Base-by-base conservation (phyloP, 2,329 filamentous ascomycete species). In the Elsinoe arachidis region DNA sequence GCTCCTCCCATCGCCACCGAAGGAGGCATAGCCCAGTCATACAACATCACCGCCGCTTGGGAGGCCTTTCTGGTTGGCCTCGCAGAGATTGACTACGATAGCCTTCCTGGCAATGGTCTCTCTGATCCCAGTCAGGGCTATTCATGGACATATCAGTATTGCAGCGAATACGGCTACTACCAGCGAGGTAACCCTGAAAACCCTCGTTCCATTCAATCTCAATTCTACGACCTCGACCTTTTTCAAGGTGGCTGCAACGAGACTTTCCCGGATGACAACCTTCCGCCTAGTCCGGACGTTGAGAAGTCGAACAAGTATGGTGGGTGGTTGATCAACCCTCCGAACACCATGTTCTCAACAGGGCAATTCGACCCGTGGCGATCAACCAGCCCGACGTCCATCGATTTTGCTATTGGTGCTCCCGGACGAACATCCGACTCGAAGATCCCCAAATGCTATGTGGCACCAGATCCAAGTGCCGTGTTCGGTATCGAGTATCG, bases 291-390 rank as follows among this genome's bases (percentile, higher is more conserved):
- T 26, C 57, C 57, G 4, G 57, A 63, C 26, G 55, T 60, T 12
- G 37, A 26, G n/a, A 47, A 55, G 23, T 46, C 55, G 19, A 59
- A 61, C 41, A 59, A 59, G 47, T 62, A 64, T 46, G 60, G 61
- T 17, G 62, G 61, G 15, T 62, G 62, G 62, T 41, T 62, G 41
- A 61, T 58, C 17, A 63, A 62, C 46, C 59, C 60, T 7, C 58
- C 60, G 23, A 62, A 63, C 41, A 58, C 58, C 34, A 63, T 64
- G 62, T 63, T 64, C 55, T 38, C 53, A 1, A 56, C 53, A n/a
- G 62, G 63, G 11, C 35, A 58, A 15, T 60, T 54, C 23, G 63
- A 63, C 54, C 63, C 62, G 6, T 64, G 63, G 63, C 62, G 60
- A 19, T 57, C 62, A 1, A 41, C 60, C 2, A 60, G 59, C 10